Evolutionary conservation across 306 rosid species (phyloP), one percentile per base, ranked within the genome.

Genomic region (Boehmeria nivea): DNA sequence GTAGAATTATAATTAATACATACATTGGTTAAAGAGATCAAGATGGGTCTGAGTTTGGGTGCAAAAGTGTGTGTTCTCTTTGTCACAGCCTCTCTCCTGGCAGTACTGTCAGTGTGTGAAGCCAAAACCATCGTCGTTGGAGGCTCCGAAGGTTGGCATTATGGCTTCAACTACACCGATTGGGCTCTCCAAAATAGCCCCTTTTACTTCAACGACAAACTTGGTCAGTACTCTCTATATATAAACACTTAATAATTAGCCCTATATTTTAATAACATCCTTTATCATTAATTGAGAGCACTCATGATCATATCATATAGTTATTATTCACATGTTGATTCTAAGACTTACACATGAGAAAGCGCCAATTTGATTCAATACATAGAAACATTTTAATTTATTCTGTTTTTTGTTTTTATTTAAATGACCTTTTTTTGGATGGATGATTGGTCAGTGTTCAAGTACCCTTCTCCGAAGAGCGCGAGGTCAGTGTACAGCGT

Each of bases 131-230:
- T 76, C 6, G 64, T 57, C 5, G 86, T 79, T 51, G 90, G 90
- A 63, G 86, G 75, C 52, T 56, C 89, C 2, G 23, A 83, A 52
- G 89, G 89, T 0, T 83, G 89, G 86, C 73, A 57, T 33, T 76
- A 46, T 0, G 83, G 89, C 39, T 71, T 76, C n/a, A 83, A 83
- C 74, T 83, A 76, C 73, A 79, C 86, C 3, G 25, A 59, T 15
- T 83, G 89, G 86, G 65, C 89, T 20, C 46, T 57, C 49, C 21
- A 72, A 60, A 77, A 63, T n/a, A 72, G 74, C 27, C 91, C 86
- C 51, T 80, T 80, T 39, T 72, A 50, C 68, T 8, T 74, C 1
- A 70, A 83, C 8, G 91, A 83, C 59, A 75, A 66, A 40, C 43
- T 79, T 0, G 80, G 84, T 81, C 47, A 49, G 11, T 17, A 33